Percentiles rank a stretch among this genome's conserved stretches.
phyloP scores from a whole-genome alignment of 768 basidiomycete species.

The Galerina sulciceps region DNA sequence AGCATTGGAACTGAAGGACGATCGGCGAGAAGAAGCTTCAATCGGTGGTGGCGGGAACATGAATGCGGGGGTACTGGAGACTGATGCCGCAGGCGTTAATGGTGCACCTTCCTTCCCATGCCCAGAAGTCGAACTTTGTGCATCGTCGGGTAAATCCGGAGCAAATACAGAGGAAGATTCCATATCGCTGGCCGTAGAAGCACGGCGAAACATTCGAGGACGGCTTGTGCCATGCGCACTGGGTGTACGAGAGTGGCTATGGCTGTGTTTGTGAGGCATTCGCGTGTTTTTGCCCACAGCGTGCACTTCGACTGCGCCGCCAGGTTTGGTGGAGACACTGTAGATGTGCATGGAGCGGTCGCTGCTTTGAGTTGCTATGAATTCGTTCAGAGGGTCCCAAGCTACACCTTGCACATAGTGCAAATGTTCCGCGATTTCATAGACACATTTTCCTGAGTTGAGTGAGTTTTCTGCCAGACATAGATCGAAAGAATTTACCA shows the following conservation, averaged over 20 bases:
- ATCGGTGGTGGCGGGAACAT: slow-evolving; percentile 74
- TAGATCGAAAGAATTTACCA: slow-evolving; percentile 46
- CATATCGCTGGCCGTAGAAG: slow-evolving; percentile 76
- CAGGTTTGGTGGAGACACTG: slow-evolving; percentile 76
- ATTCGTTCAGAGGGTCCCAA: slow-evolving; percentile 98
- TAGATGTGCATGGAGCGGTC: slow-evolving; percentile 97
- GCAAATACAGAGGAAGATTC: slow-evolving; percentile 51
- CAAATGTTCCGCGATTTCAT: slow-evolving; percentile 90
- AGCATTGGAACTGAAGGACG: slow-evolving; percentile 82
- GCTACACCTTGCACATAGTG: slow-evolving; percentile 99
- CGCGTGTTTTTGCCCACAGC: slow-evolving; percentile 89
- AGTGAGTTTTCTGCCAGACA: slow-evolving; percentile 11
- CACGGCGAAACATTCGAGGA: slow-evolving; percentile 66
- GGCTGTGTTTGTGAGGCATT: slow-evolving; percentile 73
- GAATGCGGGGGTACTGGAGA: slow-evolving; percentile 66
- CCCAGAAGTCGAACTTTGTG: slow-evolving; percentile 25
- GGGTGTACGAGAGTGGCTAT: slow-evolving; percentile 63
- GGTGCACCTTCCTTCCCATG: slow-evolving; percentile 41
- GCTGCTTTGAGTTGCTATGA: slow-evolving; percentile 95
- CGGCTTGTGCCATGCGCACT: slow-evolving; percentile 52
- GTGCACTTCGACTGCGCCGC: slow-evolving; percentile 87
- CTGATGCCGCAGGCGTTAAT: slow-evolving; percentile 70
- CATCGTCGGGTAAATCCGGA: slow-evolving; percentile 48
- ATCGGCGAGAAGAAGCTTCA: slow-evolving; percentile 62
- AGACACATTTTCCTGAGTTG: slow-evolving; percentile 76